phyloP scores from a whole-genome alignment of 2,329 filamentous ascomycete genomes.

The Talaromyces albobiverticillius region DNA sequence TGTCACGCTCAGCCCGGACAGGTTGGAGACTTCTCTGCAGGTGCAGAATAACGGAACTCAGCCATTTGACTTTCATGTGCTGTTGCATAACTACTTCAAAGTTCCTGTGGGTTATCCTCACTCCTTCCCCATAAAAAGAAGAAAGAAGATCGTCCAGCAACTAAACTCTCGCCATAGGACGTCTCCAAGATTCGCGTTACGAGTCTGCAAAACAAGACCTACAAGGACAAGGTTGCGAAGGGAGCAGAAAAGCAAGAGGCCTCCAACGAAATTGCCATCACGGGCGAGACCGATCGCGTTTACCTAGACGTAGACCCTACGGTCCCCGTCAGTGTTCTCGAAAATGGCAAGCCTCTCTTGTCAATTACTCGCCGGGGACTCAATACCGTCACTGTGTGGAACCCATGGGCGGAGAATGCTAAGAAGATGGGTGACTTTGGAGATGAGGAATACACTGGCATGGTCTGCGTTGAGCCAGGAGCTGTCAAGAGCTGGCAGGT shows the following conservation, averaged over 20 bases:
- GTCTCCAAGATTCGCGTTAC: conserved; percentile 69
- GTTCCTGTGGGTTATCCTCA: conserved; percentile 62
- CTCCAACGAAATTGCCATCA: conserved; percentile 64
- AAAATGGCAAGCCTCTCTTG: conserved; percentile 59
- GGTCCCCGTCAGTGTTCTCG: conserved; percentile 33
- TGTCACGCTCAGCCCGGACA: conserved; percentile 74
- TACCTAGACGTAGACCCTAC: conserved; percentile 66
- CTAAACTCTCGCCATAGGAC: conserved; percentile 55
- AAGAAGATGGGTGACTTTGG: conserved; percentile 79
- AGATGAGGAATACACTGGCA: conserved; percentile 84
- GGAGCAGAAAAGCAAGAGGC: conserved; percentile 63
- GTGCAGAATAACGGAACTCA: conserved; percentile 82
- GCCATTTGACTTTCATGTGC: conserved; percentile 84
- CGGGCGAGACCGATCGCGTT: conserved; percentile 80
- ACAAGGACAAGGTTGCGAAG: conserved; percentile 78
- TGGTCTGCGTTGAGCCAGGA: conserved; percentile 93
- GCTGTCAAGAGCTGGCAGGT: conserved; percentile 78
- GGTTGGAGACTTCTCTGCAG: conserved; percentile 75
- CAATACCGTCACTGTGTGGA: conserved; percentile 90
- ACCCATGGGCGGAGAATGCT: conserved; percentile 87
- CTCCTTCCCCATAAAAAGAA: background rate
- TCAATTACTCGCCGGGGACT: conserved; percentile 80
- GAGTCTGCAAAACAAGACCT: conserved; percentile 73
- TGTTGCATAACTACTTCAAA: conserved; percentile 87
- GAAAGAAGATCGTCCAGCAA: background rate